Evolutionary conservation across 495 filamentous ascomycete species (phyloP), one percentile per base, ranked within the genome.

Genomic region (Penicillium coffeae): DNA sequence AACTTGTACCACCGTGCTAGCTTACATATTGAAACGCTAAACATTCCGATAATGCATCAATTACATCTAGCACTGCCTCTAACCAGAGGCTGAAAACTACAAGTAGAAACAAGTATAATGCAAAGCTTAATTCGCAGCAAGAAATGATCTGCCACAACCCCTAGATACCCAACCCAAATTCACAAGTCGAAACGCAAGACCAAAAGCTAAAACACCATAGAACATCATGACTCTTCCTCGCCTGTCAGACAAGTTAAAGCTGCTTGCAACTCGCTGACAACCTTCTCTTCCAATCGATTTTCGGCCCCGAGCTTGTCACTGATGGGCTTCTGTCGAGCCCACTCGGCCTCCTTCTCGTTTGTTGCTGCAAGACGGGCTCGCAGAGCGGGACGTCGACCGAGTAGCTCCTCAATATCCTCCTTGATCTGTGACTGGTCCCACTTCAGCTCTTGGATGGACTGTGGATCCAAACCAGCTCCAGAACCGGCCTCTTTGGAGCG

Each of bases 321-420:
- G 3, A 65, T 48, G 2, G 76, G 69, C 45, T 77, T 77, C 61
- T 75, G 74, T 34, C 71, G 77, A 34, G 73, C 65, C 78, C 84
- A 77, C 50, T 76, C 80, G n/a, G 71, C 70, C 65, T 96, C 90
- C 53, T 84, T 75, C 52, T 82, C 79, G 32, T 71, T 84, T 22
- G 82, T 75, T n/a, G 89, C 82, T 50, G 89, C 71, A 35, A 95
- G 76, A 47, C 85, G 76, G 22, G 85, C 79, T 30, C 86, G 71
- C 47, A 95, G 65, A 30, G 76, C 66, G 48, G 73, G 71, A 39
- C 78, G 71, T 16, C 84, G 76, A 34, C 76, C 71, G 47, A 95
- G 64, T 71, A 87, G 86, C 42, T 79, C 84, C 49, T 92, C 86
- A 34, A 90, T 81, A 56, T 90, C 87, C 61, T 93, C 90, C 56